These are phyloP conservation scores for Lachnellula subtilissima DNA, from an alignment of 2,329 filamentous ascomycete genomes.

Conservation along the genomic window DNA sequence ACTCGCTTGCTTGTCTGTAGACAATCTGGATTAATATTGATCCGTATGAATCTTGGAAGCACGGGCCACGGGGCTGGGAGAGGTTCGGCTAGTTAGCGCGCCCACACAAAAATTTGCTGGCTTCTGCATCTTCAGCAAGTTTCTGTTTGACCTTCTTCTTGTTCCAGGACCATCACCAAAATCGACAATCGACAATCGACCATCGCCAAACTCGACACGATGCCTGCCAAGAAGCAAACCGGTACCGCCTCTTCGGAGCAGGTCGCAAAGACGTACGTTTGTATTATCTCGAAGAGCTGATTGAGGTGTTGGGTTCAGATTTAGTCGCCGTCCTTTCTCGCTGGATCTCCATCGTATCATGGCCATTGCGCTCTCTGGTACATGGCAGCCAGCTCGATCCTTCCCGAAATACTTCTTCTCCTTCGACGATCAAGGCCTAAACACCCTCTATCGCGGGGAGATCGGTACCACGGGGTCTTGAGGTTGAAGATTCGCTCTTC, in stretches of 20 bases:
- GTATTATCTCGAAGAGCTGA: conserved; percentile 20
- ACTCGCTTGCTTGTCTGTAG: neutral
- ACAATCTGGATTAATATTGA: neutral
- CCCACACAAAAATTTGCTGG: neutral
- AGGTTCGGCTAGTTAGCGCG: neutral
- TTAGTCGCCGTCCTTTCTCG: conserved; percentile 82
- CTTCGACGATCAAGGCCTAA: conserved; percentile 48
- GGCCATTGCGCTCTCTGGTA: conserved; percentile 34
- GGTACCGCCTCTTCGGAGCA: conserved; percentile 9
- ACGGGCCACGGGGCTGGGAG: neutral
- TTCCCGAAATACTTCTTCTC: conserved; percentile 63
- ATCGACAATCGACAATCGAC: conserved; percentile 36
- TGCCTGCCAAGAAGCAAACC: conserved; percentile 41
- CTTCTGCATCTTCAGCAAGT: neutral
- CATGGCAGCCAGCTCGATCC: conserved; percentile 70
- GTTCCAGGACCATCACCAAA: conserved; percentile 7
- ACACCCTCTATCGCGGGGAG: conserved; percentile 46
- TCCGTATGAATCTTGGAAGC: neutral
- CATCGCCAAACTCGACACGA: conserved; percentile 41
- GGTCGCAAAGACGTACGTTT: conserved; percentile 26
- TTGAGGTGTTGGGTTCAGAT: conserved; percentile 27
- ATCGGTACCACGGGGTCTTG: conserved; percentile 69
- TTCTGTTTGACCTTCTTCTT: neutral
- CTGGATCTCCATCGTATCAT: conserved; percentile 45
- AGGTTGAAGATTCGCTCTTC: conserved; percentile 67